Evolutionary conservation across 768 basidiomycete genomes (phyloP).

Genomic region (Mycena vulgaris): DNA sequence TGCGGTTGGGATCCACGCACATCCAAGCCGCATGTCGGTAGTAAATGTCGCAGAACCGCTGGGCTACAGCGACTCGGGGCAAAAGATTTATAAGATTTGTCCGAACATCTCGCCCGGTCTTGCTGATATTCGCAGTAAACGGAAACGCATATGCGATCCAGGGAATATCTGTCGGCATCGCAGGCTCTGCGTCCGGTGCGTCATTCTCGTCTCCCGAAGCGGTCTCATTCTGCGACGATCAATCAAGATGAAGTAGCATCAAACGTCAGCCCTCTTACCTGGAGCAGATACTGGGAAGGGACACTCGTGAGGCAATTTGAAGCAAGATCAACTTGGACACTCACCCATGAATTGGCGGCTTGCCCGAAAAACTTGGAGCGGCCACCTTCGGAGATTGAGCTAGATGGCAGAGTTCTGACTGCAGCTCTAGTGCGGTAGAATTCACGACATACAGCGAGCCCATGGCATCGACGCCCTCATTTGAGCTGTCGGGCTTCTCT

Average conservation of each 20-base stretch:
- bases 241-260: not conserved
- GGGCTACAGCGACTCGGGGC: slow-evolving; percentile 58
- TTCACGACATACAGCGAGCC: slow-evolving; percentile 68
- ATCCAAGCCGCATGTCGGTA: slow-evolving; percentile 82
- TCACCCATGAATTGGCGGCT: slow-evolving; percentile 80
- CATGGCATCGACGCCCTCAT: slow-evolving; percentile 74
- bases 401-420: slow-evolving; percentile 42
- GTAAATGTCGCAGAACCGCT: slow-evolving; percentile 64
- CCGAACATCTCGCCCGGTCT: slow-evolving; percentile 61
- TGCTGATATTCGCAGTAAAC: slow-evolving; percentile 61
- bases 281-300: slow-evolving; percentile 69
- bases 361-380: slow-evolving; percentile 77
- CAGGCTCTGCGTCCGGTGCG: slow-evolving; percentile 51
- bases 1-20: slow-evolving; percentile 55
- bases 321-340: slow-evolving; percentile 35
- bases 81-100: slow-evolving; percentile 61
- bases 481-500: slow-evolving; percentile 64
- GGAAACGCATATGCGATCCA: slow-evolving; percentile 77
- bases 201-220: slow-evolving; percentile 69
- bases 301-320: not conserved
- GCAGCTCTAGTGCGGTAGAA: slow-evolving; percentile 27
- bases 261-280: slow-evolving; percentile 58
- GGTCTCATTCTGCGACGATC: slow-evolving; percentile 67
- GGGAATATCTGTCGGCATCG: slow-evolving; percentile 67
- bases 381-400: slow-evolving; percentile 75